Conservation (phyloP, 805 yeast genomes). For the Spathaspora arborariae region DNA sequence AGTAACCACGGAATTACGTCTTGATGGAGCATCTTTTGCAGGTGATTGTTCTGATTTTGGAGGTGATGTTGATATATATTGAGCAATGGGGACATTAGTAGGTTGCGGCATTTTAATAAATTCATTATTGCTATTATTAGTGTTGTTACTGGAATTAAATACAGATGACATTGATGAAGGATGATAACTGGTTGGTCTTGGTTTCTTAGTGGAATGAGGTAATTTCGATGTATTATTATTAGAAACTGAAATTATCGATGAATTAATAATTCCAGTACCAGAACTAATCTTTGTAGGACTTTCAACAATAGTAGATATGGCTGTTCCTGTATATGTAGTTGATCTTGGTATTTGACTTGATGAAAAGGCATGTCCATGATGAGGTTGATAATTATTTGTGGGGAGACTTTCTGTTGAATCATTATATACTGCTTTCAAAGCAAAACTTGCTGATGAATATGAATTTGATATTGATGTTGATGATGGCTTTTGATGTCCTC, state of each 20-base stretch:
- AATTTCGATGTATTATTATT: conserved; percentile 27
- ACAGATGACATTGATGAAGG: conserved; percentile 50
- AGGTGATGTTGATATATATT: conserved; percentile 38
- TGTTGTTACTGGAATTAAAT: conserved; percentile 13
- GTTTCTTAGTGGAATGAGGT: conserved; percentile 51
- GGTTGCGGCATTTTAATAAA: conserved; percentile 34
- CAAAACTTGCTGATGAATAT: conserved; percentile 58
- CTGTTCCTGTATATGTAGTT: conserved; percentile 29
- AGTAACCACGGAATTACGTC: conserved; percentile 40
- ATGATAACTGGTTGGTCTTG: conserved; percentile 82
- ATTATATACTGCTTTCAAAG: conserved; percentile 69
- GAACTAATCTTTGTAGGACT: conserved; percentile 26
- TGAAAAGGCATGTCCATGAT: conserved; percentile 9
- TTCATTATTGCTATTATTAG: conserved; percentile 19
- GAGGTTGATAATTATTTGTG: not conserved
- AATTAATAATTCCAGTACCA: not conserved
- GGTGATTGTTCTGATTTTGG: conserved; percentile 22
- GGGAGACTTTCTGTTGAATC: conserved; percentile 33
- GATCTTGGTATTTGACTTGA: conserved; percentile 15
- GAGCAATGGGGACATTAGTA: conserved; percentile 23
- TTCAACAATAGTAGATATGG: conserved; percentile 45
- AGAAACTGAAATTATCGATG: conserved; percentile 6
- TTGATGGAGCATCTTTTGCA: conserved; percentile 11
- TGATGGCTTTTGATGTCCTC: conserved; percentile 26
- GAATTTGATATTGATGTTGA: conserved; percentile 29